These are phyloP conservation scores for Lepiota brunneoincarnata DNA, from an alignment of 768 basidiomycete species.

Conservation along the genomic window DNA sequence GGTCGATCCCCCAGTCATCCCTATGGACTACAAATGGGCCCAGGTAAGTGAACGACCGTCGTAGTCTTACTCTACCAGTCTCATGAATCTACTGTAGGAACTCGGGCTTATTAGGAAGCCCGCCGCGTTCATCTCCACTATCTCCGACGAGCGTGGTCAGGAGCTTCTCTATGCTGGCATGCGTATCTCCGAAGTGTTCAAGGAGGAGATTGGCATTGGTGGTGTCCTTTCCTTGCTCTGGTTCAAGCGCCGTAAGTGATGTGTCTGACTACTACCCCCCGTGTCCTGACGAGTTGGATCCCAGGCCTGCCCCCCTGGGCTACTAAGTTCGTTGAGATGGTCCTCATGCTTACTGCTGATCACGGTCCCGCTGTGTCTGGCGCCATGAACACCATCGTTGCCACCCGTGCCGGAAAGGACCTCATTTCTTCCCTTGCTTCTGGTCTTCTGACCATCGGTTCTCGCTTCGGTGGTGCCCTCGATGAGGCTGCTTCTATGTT, in stretches of 20 bases:
- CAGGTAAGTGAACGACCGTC: constrained; percentile 39
- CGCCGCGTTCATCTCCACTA: constrained; percentile 98
- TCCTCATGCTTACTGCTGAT: constrained; percentile 97
- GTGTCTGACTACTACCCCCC: constrained; percentile 11
- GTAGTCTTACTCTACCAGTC: too few species aligned
- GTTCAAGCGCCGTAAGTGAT: constrained; percentile 84
- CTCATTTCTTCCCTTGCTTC: constrained; percentile 94
- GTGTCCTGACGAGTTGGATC: neutral
- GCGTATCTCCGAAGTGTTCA: constrained; percentile 98
- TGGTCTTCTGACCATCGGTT: constrained; percentile 96
- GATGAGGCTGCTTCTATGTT: constrained; percentile 98
- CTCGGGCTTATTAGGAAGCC: constrained; percentile 98
- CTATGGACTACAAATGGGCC: constrained; percentile 99
- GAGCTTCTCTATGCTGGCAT: constrained; percentile 98
- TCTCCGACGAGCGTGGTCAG: constrained; percentile 98
- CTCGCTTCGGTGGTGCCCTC: constrained; percentile 97
- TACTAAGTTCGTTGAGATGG: constrained; percentile 99
- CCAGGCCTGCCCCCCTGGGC: constrained; percentile 81
- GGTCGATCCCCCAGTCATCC: constrained; percentile 90
- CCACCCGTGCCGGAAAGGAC: constrained; percentile 98
- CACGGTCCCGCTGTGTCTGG: constrained; percentile 97
- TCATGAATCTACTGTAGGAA: constrained; percentile 39
- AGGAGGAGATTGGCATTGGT: constrained; percentile 93
- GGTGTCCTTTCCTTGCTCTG: constrained; percentile 95
- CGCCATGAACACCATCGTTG: constrained; percentile 99